Evolutionary conservation across 2,329 filamentous ascomycete genomes (phyloP).

Genomic region (Fusarium secorum): DNA sequence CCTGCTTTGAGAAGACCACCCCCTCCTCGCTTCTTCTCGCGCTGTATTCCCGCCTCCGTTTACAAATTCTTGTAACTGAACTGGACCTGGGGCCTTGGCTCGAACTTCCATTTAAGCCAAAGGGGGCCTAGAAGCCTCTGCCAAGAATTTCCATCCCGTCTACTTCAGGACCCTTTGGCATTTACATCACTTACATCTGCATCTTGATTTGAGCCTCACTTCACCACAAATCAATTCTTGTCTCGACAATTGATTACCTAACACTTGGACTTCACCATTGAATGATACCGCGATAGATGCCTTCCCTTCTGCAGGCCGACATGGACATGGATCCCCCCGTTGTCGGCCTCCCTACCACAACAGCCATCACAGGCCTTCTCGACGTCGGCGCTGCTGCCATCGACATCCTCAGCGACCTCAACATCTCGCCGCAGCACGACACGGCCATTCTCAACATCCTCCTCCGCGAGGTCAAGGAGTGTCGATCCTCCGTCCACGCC

Average conservation of each 20-base stretch:
- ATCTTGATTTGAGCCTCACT: background rate
- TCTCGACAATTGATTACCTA: constrained; percentile 3
- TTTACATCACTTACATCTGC: background rate
- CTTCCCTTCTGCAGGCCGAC: constrained; percentile 36
- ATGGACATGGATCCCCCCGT: constrained; percentile 34
- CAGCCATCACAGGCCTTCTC: constrained; percentile 49
- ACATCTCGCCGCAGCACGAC: constrained; percentile 41
- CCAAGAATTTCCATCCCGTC: constrained; percentile 14
- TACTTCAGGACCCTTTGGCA: background rate
- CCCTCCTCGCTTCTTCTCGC: background rate
- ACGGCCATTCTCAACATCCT: constrained; percentile 44
- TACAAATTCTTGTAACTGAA: background rate
- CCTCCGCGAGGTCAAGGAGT: constrained; percentile 49
- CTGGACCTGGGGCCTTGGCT: background rate
- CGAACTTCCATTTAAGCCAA: constrained; percentile 1
- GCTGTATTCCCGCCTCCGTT: background rate
- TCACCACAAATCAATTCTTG: background rate
- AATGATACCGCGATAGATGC: constrained; percentile 32
- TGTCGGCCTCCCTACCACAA: constrained; percentile 46
- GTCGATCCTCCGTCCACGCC: constrained; percentile 49
- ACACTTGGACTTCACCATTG: background rate
- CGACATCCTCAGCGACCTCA: constrained; percentile 48
- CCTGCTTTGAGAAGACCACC: constrained; percentile 3
- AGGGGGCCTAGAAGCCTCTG: constrained; percentile 25
- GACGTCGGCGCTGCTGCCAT: constrained; percentile 47